Percentiles rank a stretch among this genome's conserved stretches.
phyloP scores from a whole-genome alignment of 2,329 filamentous ascomycete species.

The Bisporella sp. region DNA sequence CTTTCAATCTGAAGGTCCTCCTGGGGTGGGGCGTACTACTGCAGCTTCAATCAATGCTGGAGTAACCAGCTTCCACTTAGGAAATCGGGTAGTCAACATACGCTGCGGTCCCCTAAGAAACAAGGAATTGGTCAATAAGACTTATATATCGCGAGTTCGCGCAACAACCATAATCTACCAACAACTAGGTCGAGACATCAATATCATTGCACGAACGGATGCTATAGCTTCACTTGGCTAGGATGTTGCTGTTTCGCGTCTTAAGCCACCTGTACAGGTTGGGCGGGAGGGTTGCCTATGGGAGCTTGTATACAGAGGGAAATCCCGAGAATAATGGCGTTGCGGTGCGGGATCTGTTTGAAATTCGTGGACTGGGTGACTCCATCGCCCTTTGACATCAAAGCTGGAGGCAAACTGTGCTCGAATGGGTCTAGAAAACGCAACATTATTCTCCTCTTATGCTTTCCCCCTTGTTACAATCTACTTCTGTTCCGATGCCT shows the following conservation, averaged over 20 bases:
- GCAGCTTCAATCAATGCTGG: constrained; percentile 44
- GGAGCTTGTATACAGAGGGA: too few relatives aligned
- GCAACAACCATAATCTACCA: constrained; percentile 45
- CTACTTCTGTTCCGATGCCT: too few relatives aligned
- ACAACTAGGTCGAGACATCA: constrained; percentile 45
- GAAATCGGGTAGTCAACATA: constrained; percentile 59
- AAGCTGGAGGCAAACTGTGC: too few relatives aligned
- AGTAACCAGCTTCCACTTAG: constrained; percentile 53
- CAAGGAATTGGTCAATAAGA: constrained; percentile 51
- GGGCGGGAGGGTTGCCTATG: too few relatives aligned
- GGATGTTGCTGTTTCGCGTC: constrained; percentile 44
- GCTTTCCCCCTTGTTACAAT: too few relatives aligned
- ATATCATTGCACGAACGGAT: constrained; percentile 60
- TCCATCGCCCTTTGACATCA: too few relatives aligned
- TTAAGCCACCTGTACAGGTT: constrained; percentile 27
- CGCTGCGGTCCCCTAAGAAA: constrained; percentile 57
- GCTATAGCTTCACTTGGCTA: constrained; percentile 50
- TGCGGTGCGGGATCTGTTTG: too few relatives aligned
- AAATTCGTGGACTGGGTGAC: too few relatives aligned
- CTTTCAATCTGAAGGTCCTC: neutral
- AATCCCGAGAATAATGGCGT: too few relatives aligned
- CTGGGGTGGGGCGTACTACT: constrained; percentile 38
- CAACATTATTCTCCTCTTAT: too few relatives aligned
- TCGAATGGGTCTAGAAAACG: too few relatives aligned
- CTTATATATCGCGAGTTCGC: constrained; percentile 43